phyloP scores from a whole-genome alignment of 208 protist species.

The Leptomonas pyrrhocoris region DNA sequence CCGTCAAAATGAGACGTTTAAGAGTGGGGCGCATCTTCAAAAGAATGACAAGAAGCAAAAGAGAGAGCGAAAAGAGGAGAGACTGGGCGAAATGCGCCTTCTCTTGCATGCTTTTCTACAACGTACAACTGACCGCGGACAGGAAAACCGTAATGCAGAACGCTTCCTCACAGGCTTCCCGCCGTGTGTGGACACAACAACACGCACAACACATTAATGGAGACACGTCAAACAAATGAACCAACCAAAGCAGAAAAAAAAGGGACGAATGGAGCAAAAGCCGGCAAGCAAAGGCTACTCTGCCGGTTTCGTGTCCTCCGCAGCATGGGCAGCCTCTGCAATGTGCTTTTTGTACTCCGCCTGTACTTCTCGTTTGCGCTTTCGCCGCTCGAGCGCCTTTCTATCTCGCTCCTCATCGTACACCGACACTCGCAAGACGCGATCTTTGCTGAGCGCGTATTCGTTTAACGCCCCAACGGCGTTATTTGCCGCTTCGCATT shows the following conservation, averaged over 20 bases:
- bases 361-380: constrained; percentile 78
- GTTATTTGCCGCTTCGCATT: constrained; percentile 74
- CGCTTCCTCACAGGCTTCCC: no score
- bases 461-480: constrained; percentile 74
- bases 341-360: constrained; percentile 84
- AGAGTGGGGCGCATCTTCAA: no score
- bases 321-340: constrained; percentile 35
- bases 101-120: no score
- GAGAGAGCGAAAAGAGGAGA: no score
- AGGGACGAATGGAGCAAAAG: not conserved
- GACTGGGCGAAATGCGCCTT: no score
- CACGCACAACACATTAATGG: no score
- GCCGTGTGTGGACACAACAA: no score
- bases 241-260: constrained; percentile 9
- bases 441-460: constrained; percentile 69
- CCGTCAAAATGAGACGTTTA: no score
- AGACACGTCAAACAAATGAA: no score
- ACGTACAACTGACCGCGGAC: no score
- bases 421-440: constrained; percentile 73
- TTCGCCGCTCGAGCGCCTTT: constrained; percentile 74
- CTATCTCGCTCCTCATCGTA: constrained; percentile 84
- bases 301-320: constrained; percentile 11
- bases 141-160: no score
- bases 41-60: no score
- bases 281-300: not conserved